Conservation (phyloP, 2,329 filamentous ascomycete species). For the Aspergillus sp. region DNA sequence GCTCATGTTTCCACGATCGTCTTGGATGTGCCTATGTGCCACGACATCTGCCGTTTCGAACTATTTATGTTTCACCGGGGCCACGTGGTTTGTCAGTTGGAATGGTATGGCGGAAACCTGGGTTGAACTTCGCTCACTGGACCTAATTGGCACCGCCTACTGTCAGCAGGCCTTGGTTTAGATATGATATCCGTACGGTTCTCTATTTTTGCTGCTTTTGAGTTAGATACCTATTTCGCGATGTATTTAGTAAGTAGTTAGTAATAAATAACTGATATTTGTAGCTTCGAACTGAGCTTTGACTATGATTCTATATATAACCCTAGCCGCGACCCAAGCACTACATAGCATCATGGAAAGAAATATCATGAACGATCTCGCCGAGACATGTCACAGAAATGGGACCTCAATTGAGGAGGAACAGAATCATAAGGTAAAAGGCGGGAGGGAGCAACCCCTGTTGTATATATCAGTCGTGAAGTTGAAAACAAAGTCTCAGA, state of each 20-base stretch:
- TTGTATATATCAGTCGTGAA: no score
- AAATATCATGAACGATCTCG: no score
- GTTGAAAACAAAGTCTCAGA: no score
- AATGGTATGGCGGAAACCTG: not conserved
- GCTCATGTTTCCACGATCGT: constrained; percentile 6
- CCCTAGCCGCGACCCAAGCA: not conserved
- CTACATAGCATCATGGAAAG: no score
- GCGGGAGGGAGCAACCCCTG: no score
- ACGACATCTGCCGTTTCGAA: constrained; percentile 3
- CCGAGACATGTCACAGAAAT: no score
- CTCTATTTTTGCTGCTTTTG: constrained; percentile 18
- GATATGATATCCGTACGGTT: not conserved
- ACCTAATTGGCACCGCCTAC: not conserved
- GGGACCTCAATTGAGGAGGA: no score
- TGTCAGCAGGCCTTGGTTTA: not conserved
- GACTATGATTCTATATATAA: not conserved
- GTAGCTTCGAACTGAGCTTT: not conserved
- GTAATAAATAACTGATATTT: not conserved
- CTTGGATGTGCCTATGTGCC: constrained; percentile 13
- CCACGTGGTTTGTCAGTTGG: not conserved
- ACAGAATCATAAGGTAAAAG: no score
- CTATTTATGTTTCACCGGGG: not conserved
- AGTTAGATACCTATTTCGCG: constrained; percentile 31
- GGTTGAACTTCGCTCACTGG: not conserved
- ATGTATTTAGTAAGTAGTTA: constrained; percentile 1